phyloP scores from a whole-genome alignment of 345 rosid genomes.

The Turnera subulata region DNA sequence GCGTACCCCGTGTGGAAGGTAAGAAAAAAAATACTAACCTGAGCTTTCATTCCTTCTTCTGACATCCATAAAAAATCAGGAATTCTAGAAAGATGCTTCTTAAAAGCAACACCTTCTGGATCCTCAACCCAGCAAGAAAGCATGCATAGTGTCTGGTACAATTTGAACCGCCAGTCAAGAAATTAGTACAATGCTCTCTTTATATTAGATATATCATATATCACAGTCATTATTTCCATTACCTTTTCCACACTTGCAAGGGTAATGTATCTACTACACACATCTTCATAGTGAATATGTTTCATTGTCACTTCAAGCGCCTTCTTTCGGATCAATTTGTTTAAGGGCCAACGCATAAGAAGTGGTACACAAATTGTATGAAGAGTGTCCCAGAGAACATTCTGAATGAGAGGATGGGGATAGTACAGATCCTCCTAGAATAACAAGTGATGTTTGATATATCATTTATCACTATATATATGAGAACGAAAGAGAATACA shows the following conservation, averaged over 20 bases:
- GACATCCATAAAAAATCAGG: constrained; percentile 59
- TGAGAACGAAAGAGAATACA: too few relatives aligned
- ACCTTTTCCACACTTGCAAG: constrained; percentile 31
- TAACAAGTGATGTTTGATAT: too few relatives aligned
- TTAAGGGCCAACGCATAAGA: constrained; percentile 29
- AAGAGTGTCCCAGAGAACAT: constrained; percentile 27
- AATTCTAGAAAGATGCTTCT: constrained; percentile 53
- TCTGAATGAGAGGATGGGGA: constrained; percentile 21
- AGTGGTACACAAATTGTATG: constrained; percentile 20
- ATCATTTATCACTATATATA: too few relatives aligned
- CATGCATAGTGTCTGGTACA: constrained; percentile 41
- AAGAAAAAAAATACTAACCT: constrained; percentile 22
- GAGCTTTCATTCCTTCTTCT: constrained; percentile 71
- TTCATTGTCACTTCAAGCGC: constrained; percentile 22
- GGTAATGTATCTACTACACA: constrained; percentile 33
- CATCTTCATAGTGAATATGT: constrained; percentile 29
- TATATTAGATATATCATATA: too few relatives aligned
- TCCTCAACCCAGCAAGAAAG: constrained; percentile 74
- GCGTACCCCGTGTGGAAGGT: too few relatives aligned
- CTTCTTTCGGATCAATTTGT: constrained; percentile 19
- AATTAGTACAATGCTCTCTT: background rate
- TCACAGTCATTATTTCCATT: background rate
- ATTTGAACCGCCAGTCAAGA: too few relatives aligned
- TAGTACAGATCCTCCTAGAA: constrained; percentile 31
- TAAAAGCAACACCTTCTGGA: constrained; percentile 45